Conservation (phyloP, 768 basidiomycete genomes). For the Mrakia frigida region DNA sequence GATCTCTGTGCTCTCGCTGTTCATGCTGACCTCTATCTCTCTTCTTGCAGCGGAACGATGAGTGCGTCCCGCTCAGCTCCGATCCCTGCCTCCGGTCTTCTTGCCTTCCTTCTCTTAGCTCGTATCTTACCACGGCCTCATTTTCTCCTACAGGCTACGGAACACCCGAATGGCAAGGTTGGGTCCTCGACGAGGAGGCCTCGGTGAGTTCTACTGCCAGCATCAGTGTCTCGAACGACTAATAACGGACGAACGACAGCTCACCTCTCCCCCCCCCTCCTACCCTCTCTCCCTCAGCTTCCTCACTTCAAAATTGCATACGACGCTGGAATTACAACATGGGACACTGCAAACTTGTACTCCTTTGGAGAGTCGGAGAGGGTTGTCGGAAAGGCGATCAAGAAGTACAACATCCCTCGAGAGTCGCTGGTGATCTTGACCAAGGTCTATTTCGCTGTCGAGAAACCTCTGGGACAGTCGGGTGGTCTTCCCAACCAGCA, state of each 20-base stretch:
- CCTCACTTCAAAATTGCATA: slow-evolving; percentile 40
- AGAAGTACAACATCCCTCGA: slow-evolving; percentile 17
- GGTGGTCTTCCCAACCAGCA: not conserved
- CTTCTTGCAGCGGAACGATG: not conserved
- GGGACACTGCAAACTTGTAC: slow-evolving; percentile 46
- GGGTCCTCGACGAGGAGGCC: slow-evolving; percentile 21
- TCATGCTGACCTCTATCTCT: not conserved
- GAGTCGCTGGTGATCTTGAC: slow-evolving; percentile 3
- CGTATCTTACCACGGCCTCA: not conserved
- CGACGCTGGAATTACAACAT: slow-evolving; percentile 41
- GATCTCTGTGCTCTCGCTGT: too few relatives aligned
- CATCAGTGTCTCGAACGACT: not conserved
- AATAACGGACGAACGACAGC: not conserved
- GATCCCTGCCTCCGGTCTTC: not conserved
- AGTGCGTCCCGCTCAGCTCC: not conserved
- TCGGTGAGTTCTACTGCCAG: not conserved
- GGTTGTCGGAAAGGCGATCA: slow-evolving; percentile 7
- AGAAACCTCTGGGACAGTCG: too few relatives aligned
- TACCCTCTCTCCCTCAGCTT: not conserved
- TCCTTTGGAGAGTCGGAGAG: slow-evolving; percentile 31
- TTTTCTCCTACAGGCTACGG: not conserved
- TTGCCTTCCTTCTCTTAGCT: not conserved
- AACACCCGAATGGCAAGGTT: not conserved
- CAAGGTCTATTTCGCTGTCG: not conserved
- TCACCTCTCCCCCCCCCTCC: not conserved